Percentiles rank a stretch among this genome's conserved stretches.
These are phyloP conservation scores for Fusarium palustre DNA, from an alignment of 2,329 filamentous ascomycete genomes.

Conservation along the genomic window DNA sequence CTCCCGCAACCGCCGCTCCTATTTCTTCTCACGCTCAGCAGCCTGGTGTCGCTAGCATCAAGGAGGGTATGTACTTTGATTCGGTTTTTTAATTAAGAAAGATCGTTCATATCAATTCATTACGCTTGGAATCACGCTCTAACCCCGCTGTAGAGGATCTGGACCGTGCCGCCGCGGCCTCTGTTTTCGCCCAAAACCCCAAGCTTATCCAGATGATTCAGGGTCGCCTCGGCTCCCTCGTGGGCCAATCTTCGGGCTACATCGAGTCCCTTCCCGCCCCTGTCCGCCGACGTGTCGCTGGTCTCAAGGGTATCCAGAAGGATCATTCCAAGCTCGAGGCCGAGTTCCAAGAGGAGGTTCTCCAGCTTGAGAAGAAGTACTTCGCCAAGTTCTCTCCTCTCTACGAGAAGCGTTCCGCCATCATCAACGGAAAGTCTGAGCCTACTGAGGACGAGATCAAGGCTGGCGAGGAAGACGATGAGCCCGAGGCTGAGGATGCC, in stretches of 20 bases:
- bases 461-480: conserved; percentile 83
- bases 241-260: conserved; percentile 96
- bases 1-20: conserved; percentile 92
- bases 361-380: conserved; percentile 99
- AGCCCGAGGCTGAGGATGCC: conserved; percentile 76
- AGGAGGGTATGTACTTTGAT: conserved; percentile 79
- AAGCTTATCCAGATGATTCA: conserved; percentile 97
- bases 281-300: conserved; percentile 92
- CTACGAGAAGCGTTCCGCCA: conserved; percentile 93
- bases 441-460: conserved; percentile 89
- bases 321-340: conserved; percentile 98
- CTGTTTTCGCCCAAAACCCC: conserved; percentile 95
- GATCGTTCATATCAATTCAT: conserved; percentile 17
- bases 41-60: conserved; percentile 93
- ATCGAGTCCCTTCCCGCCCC: conserved; percentile 92
- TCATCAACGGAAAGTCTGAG: conserved; percentile 88
- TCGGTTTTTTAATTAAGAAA: conserved; percentile 7
- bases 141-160: conserved; percentile 77
- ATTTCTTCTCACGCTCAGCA: conserved; percentile 98
- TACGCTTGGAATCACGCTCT: conserved; percentile 20
- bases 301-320: conserved; percentile 97
- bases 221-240: conserved; percentile 90
- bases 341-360: conserved; percentile 97
- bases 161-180: conserved; percentile 86
- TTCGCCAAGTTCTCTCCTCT: conserved; percentile 98